Evolutionary conservation across 139 green algal genomes (phyloP), one percentile per base, ranked within the genome.

Genomic region (Edaphochlamys debaryana): DNA sequence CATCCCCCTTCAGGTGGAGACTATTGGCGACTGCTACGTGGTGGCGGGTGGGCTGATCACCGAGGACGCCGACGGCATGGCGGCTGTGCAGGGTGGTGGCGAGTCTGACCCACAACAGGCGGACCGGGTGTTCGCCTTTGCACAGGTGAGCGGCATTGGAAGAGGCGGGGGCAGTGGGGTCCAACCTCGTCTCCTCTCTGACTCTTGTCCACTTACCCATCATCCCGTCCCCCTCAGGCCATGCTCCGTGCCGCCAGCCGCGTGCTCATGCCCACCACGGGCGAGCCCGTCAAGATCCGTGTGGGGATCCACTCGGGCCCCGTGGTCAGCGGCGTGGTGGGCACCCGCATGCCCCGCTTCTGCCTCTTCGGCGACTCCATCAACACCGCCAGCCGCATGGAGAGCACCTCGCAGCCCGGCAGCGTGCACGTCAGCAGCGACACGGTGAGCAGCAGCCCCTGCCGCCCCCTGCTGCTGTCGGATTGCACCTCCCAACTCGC

Each of bases 21-120:
- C 66, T 23, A 42, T 42, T 7, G 66, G 66, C n/a, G 73, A 80
- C 73, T 80, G 73, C 25, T 80, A 80, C 32, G 34, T 80, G 19
- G 73, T 80, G 54, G 54, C 34, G 0, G 73, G 73, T 8, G 73
- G 73, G 34, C 56, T 80, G 73, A 68, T 80, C 54, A 4, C 17
- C 25, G 30, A 80, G 17, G 73, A 80, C 36, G 54, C 27, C 1
- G 73, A 80, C n/a, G 73, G 73, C 34, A 69, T 80, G 36, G 37
- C 66, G n/a, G 56, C 56, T 23, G 56, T 63, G 56, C 25, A n/a
- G 56, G n/a, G n/a, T n/a, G n/a, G n/a, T n/a, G 25, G 56, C 56
- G 25, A 63, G 19, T 23, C 56, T 2, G 56, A 63, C 56, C 56
- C 56, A 6, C 19, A n/a, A 0, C 56, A 63, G 25, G 56, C 56